These are phyloP conservation scores for Przewalskia tangutica DNA, from an alignment of 257 asterid genomes.

Conservation along the genomic window DNA sequence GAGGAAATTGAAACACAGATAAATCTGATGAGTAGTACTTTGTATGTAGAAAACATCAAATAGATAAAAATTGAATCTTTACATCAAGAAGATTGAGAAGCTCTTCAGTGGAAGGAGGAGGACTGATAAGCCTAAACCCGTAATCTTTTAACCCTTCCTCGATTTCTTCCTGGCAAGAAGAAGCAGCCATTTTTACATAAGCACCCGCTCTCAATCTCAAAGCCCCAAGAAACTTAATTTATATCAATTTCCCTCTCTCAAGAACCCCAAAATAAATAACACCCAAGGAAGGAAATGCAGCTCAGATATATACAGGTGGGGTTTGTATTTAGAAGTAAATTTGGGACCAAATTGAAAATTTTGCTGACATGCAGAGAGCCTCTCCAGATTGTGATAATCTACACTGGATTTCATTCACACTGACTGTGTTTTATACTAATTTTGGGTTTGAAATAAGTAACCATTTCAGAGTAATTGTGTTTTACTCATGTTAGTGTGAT, in stretches of 20 bases:
- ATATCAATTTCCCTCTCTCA: too few species aligned
- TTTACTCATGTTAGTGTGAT: background rate
- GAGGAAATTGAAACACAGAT: background rate
- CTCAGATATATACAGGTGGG: background rate
- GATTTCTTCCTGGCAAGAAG: background rate
- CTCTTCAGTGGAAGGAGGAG: conserved; percentile 3
- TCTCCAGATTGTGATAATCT: background rate
- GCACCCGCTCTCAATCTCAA: background rate
- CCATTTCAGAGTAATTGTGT: background rate
- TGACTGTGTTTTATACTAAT: background rate
- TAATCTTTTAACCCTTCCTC: background rate
- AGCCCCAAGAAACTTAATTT: background rate
- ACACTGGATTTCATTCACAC: background rate
- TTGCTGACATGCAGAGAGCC: background rate
- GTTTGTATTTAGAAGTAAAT: background rate
- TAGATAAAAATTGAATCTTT: background rate
- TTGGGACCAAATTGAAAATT: background rate
- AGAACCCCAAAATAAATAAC: background rate
- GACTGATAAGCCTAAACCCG: background rate
- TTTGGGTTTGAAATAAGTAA: background rate
- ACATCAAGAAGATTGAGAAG: conserved; percentile 8
- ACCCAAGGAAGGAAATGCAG: background rate
- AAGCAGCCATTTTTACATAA: background rate
- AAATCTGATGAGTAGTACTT: background rate
- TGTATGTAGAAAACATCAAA: background rate